Percentiles rank a stretch among this genome's conserved stretches.
These are phyloP conservation scores for Lepidium sativum DNA, from an alignment of 345 rosid genomes.

Conservation along the genomic window DNA sequence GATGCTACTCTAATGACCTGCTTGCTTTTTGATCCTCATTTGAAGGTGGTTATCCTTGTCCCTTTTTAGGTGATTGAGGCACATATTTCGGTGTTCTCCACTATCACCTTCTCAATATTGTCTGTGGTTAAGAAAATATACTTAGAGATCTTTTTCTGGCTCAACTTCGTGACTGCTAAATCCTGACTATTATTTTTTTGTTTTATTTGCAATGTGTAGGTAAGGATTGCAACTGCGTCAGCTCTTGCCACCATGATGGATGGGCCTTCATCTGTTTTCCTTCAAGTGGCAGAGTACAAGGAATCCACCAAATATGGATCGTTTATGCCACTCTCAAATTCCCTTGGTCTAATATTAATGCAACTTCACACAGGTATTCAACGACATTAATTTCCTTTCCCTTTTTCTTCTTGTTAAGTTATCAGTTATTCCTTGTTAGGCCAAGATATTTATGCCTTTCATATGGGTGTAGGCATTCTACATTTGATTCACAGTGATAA, in stretches of 20 bases:
- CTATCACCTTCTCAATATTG: background rate
- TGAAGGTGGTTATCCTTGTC: conserved; percentile 51
- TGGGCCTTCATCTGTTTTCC: conserved; percentile 73
- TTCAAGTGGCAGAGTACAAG: conserved; percentile 91
- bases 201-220: conserved; percentile 41
- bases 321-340: conserved; percentile 73
- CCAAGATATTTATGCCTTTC: background rate
- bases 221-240: conserved; percentile 70
- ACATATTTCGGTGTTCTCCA: background rate
- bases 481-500: conserved; percentile 67
- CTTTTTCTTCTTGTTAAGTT: conserved; percentile 1
- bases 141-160: background rate
- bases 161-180: conserved; percentile 4
- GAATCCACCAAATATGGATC: conserved; percentile 65
- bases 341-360: conserved; percentile 78
- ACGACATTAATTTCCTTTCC: conserved; percentile 9
- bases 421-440: background rate
- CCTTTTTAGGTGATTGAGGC: background rate
- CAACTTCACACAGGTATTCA: conserved; percentile 83
- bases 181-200: conserved; percentile 8
- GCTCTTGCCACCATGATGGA: conserved; percentile 80
- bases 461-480: conserved; percentile 52
- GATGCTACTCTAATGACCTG: conserved; percentile 82
- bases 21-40: conserved; percentile 75
- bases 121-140: background rate